Evolutionary conservation across 2,329 filamentous ascomycete species (phyloP).

Genomic region (Fusarium heterosporum): DNA sequence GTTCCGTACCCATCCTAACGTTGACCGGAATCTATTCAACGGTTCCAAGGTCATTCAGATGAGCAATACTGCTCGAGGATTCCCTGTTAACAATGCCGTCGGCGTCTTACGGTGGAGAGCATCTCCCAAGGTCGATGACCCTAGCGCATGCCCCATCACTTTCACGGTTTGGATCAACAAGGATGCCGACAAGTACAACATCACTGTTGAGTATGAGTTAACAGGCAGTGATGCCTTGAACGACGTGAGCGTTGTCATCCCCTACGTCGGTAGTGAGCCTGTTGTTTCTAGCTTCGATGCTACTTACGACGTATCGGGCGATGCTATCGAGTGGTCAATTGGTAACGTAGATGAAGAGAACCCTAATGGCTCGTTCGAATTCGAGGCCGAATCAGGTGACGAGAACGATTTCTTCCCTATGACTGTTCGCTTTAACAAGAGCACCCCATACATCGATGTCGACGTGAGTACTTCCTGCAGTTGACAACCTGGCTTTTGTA

Average conservation of each 20-base stretch:
- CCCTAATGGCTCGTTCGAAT: slow-evolving; percentile 89
- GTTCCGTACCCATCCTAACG: slow-evolving; percentile 96
- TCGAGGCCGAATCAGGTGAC: slow-evolving; percentile 87
- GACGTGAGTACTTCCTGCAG: slow-evolving; percentile 74
- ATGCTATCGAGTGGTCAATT: slow-evolving; percentile 93
- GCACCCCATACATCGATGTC: slow-evolving; percentile 87
- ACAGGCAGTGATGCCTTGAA: slow-evolving; percentile 81
- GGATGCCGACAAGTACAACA: slow-evolving; percentile 82
- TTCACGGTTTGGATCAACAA: slow-evolving; percentile 99
- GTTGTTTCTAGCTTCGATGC: slow-evolving; percentile 93
- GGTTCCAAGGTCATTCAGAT: slow-evolving; percentile 87
- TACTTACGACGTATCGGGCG: slow-evolving; percentile 91
- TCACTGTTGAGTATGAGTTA: slow-evolving; percentile 96
- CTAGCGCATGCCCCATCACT: slow-evolving; percentile 86
- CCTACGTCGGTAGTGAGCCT: slow-evolving; percentile 86
- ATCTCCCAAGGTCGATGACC: slow-evolving; percentile 81
- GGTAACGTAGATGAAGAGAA: slow-evolving; percentile 87
- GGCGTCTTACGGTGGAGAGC: slow-evolving; percentile 94
- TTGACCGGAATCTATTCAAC: slow-evolving; percentile 89
- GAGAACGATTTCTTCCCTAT: slow-evolving; percentile 99
- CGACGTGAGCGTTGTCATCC: slow-evolving; percentile 89
- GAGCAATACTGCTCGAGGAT: slow-evolving; percentile 86
- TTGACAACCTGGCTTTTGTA: neutral
- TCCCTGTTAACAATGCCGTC: slow-evolving; percentile 94
- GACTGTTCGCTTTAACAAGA: slow-evolving; percentile 89